phyloP scores from a whole-genome alignment of 805 yeast species.

The Saccharomycopsis fodiens region DNA sequence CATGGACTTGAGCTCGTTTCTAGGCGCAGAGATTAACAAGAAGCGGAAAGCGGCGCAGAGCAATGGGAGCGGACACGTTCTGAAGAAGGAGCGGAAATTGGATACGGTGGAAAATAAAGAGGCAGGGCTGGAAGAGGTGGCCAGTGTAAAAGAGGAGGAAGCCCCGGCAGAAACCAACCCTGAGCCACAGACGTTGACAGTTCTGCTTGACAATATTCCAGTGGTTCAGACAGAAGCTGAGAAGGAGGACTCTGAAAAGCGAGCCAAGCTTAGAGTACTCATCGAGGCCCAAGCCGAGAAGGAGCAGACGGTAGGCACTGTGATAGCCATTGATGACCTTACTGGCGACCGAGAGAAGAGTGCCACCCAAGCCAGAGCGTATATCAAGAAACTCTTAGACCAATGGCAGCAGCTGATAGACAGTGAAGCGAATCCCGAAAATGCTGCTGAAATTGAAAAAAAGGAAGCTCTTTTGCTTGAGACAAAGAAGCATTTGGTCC shows the following conservation, averaged over 20 bases:
- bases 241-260: slow-evolving; percentile 11
- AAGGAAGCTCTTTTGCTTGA: slow-evolving; percentile 31
- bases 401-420: slow-evolving; percentile 37
- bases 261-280: slow-evolving; percentile 30
- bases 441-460: slow-evolving; percentile 18
- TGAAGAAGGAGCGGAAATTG: no score
- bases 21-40: slow-evolving; percentile 41
- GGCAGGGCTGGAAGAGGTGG: no score
- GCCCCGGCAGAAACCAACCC: no score
- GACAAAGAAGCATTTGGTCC: slow-evolving; percentile 42
- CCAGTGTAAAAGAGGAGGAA: no score
- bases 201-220: no score
- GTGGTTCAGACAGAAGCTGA: no score
- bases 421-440: slow-evolving; percentile 31
- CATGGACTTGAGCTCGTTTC: slow-evolving; percentile 43
- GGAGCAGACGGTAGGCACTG: slow-evolving; percentile 28
- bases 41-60: slow-evolving; percentile 27
- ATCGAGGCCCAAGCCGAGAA: slow-evolving; percentile 26
- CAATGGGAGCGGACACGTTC: slow-evolving; percentile 14
- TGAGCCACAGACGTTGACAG: no score
- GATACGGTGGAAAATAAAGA: no score
- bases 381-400: slow-evolving; percentile 36
- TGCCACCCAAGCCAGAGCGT: slow-evolving; percentile 37
- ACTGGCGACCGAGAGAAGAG: slow-evolving; percentile 26
- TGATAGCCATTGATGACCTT: slow-evolving; percentile 17